A percentile compares a stretch with the other conserved stretches of the same genome.
phyloP scores from a whole-genome alignment of 2,329 filamentous ascomycete genomes.

The Neocatenulostroma microsporum region DNA sequence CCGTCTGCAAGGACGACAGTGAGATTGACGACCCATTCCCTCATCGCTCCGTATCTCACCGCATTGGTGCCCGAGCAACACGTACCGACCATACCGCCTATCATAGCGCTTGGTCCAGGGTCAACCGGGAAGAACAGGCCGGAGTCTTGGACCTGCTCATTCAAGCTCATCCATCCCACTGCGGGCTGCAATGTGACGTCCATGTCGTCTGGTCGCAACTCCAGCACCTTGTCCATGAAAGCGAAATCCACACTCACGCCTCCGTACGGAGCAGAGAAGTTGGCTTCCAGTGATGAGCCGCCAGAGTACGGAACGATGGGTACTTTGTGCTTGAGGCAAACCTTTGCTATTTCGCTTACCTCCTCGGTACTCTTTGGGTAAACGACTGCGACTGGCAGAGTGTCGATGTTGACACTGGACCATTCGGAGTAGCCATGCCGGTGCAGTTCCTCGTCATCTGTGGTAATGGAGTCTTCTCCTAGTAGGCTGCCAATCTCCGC shows the following conservation, averaged over 20 bases:
- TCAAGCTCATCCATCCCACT: conserved; percentile 86
- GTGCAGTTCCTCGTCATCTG: conserved; percentile 56
- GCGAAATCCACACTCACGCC: conserved; percentile 86
- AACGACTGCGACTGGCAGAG: conserved; percentile 56
- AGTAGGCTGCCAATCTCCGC: conserved; percentile 45
- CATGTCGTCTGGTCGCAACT: conserved; percentile 79
- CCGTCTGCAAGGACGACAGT: conserved; percentile 75
- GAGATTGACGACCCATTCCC: conserved; percentile 77
- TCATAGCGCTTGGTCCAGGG: conserved; percentile 67
- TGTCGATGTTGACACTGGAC: conserved; percentile 59
- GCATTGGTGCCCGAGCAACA: conserved; percentile 61
- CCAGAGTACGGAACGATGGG: conserved; percentile 82
- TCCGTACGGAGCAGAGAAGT: conserved; percentile 79
- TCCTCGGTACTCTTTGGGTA: conserved; percentile 58
- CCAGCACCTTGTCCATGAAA: conserved; percentile 74
- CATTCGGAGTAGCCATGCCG: conserved; percentile 63
- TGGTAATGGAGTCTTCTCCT: conserved; percentile 54
- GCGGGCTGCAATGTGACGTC: conserved; percentile 87
- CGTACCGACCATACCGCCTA: conserved; percentile 76
- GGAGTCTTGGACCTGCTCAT: conserved; percentile 62
- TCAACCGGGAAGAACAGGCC: conserved; percentile 89
- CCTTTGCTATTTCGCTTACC: conserved; percentile 55
- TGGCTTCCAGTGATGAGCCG: conserved; percentile 78
- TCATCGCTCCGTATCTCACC: conserved; percentile 77
- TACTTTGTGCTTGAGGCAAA: conserved; percentile 71